Conservation (phyloP, 2,329 filamentous ascomycete species). For the Colletotrichum brevisporum region DNA sequence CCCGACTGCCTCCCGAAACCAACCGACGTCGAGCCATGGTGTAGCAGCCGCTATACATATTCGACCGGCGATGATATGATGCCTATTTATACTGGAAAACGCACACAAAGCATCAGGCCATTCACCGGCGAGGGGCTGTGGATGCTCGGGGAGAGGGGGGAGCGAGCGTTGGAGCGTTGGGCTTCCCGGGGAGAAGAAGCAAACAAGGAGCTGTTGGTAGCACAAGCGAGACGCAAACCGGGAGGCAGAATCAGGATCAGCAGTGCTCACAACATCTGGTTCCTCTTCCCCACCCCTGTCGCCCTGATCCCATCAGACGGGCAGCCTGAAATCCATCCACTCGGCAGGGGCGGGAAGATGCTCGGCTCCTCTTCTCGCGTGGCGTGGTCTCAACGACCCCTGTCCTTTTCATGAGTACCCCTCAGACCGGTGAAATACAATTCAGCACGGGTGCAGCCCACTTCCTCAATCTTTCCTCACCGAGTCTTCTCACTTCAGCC, state of each 20-base stretch:
- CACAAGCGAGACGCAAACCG: conserved; percentile 26
- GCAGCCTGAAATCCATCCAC: conserved; percentile 40
- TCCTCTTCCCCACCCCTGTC: conserved; percentile 30
- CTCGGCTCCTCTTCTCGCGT: conserved; percentile 42
- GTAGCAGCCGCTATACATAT: not conserved
- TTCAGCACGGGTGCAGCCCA: conserved; percentile 54
- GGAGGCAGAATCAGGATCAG: conserved; percentile 37
- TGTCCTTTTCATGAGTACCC: conserved; percentile 53
- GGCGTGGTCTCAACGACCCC: conserved; percentile 44
- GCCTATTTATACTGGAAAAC: not conserved
- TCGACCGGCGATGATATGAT: not conserved
- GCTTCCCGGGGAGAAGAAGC: conserved; percentile 19
- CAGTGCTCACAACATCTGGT: conserved; percentile 35
- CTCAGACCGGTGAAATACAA: conserved; percentile 59
- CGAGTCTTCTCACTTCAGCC: conserved; percentile 57
- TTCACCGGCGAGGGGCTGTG: not conserved
- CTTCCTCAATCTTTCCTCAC: conserved; percentile 54
- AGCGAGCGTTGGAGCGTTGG: not conserved
- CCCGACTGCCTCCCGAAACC: conserved; percentile 19
- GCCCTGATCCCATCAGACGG: conserved; percentile 38
- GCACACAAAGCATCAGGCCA: conserved; percentile 21
- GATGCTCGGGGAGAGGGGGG: not conserved
- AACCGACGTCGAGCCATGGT: conserved; percentile 9
- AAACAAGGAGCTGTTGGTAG: conserved; percentile 32
- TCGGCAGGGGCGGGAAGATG: conserved; percentile 41